These are phyloP conservation scores for Phyllosticta paracitricarpa DNA, from an alignment of 2,329 filamentous ascomycete genomes.

Conservation along the genomic window DNA sequence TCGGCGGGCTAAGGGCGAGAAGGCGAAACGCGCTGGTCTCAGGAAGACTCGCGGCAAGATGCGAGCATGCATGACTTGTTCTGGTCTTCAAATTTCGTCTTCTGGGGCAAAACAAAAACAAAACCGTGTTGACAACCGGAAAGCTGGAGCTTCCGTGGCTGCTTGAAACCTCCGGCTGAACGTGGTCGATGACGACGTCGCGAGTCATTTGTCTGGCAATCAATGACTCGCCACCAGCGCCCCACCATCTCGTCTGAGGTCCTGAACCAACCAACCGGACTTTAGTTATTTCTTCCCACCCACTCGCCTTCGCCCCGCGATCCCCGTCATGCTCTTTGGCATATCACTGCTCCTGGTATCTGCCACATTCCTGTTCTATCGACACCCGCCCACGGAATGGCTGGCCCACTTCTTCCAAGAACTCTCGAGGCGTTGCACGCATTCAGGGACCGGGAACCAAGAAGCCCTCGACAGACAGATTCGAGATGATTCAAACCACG, in stretches of 20 bases:
- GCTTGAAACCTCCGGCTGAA: neutral
- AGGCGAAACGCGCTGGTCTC: neutral
- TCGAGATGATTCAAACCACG: neutral
- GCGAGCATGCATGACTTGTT: neutral
- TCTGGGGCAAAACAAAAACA: neutral
- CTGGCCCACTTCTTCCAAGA: constrained; percentile 7
- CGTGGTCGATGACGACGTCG: constrained; percentile 3
- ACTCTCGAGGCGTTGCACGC: neutral
- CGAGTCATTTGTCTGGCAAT: constrained; percentile 1
- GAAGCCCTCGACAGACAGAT: neutral
- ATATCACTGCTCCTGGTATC: constrained; percentile 28
- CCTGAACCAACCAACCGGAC: neutral
- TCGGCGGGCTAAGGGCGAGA: neutral
- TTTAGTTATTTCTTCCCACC: neutral
- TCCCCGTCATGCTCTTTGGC: constrained; percentile 24
- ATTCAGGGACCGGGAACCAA: neutral
- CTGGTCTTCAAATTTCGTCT: neutral
- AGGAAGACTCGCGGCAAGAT: neutral
- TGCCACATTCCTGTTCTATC: constrained; percentile 26
- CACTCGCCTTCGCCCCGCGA: neutral
- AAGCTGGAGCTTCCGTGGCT: neutral
- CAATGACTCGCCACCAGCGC: neutral
- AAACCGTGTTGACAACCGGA: neutral
- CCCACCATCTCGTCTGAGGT: neutral
- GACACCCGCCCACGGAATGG: constrained; percentile 28